Evolutionary conservation across 257 asterid genomes (phyloP).

Genomic region (Nicotiana tomentosiformis): DNA sequence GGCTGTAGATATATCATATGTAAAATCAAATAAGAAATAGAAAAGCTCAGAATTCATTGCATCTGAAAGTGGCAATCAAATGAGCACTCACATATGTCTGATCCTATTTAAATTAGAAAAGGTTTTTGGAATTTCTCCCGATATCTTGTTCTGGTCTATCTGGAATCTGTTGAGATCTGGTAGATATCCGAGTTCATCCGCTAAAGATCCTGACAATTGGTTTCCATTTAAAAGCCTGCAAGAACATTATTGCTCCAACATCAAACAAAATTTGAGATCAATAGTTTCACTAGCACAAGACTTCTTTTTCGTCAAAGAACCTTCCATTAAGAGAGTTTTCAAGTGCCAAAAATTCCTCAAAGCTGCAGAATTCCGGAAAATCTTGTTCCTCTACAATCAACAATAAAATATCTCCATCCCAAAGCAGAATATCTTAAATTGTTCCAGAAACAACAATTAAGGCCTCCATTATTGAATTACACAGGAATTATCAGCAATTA

Average conservation of each 20-base stretch:
- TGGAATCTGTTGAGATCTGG: constrained; percentile 36
- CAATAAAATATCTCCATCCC: background rate
- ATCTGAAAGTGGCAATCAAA: background rate
- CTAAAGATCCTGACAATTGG: constrained; percentile 35
- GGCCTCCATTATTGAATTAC: background rate
- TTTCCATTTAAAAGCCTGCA: constrained; percentile 47
- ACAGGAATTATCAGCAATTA: background rate
- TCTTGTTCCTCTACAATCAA: background rate
- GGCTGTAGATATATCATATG: constrained; percentile 27
- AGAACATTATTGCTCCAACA: background rate
- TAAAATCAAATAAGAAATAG: background rate
- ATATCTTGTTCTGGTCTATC: constrained; percentile 37
- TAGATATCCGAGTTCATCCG: constrained; percentile 38
- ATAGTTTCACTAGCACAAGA: background rate
- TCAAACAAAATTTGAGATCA: background rate
- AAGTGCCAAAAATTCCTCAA: background rate
- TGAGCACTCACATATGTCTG: constrained; percentile 31
- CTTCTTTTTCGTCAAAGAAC: background rate
- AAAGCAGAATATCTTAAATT: background rate
- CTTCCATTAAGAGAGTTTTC: background rate
- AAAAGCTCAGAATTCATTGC: background rate
- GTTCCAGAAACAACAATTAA: background rate
- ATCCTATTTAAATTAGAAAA: constrained; percentile 27
- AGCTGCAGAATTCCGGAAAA: background rate
- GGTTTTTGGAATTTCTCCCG: constrained; percentile 38